Evolutionary conservation across 1,139 yeast genomes (phyloP), one percentile per base, ranked within the genome.

Genomic region (Casaregolazyma suthepensis): DNA sequence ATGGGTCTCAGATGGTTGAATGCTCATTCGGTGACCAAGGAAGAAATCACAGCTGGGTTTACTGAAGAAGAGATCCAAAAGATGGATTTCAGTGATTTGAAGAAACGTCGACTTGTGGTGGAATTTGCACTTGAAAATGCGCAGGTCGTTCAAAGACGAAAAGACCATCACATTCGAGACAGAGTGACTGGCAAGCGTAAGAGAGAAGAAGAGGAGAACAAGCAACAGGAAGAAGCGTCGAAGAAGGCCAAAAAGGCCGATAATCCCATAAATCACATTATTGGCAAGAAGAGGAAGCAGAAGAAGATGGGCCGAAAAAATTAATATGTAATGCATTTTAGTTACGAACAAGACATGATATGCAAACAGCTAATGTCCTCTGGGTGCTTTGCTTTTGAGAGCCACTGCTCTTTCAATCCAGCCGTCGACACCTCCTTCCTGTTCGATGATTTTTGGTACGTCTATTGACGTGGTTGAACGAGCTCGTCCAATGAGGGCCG

Each of bases 1-100:
- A 91, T 91, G 97, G 98, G 96, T 5, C 79, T 93, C 57, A 82
- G 99, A 75, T 94, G 97, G 96, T 78, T 93, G 69, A 93, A 93
- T 72, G 96, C 96, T 2, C 97, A 93, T 68, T 85, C 81, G 64
- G 96, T 93, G 12, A 73, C 87, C 0, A 71, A 71, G 47, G 81
- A 78, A 9, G 97, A 91, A 70, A 78, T 88, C 42, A 61, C 80
- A 18, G 89, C 78, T 57, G 96, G 96, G 10, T 69, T 86, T 57
- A 74, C 77, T 37, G 94, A 85, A 6, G 93, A 87, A 52, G 85
- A 69, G 72, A 75, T 69, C 79, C 81, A 65, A 52, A 68, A 31
- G 79, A 81, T 17, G 74, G 80, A 57, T 63, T 75, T 48, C 86
- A 55, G 57, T 9, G 70, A 64, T 40, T 48, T 59, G 15, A 75